Base-by-base conservation (phyloP, 306 rosid species). In the Cicer judaicum region DNA sequence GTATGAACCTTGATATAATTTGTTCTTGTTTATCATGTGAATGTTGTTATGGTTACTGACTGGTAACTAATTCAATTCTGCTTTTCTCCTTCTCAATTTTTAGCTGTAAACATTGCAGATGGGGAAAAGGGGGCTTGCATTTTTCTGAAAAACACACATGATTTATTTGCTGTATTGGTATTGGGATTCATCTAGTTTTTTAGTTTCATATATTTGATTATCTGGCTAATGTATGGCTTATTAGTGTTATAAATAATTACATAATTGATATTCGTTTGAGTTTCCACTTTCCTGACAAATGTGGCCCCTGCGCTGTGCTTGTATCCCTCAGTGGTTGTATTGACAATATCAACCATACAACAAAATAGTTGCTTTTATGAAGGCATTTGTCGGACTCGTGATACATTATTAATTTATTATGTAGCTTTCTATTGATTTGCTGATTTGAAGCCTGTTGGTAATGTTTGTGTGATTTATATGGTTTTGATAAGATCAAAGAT, bases 391-490 rank as follows among this genome's bases (percentile, higher is more conserved):
- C 14, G 7, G 40, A 57, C 41, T 10, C 10, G 7, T 34, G 16
- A 57, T 57, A 29, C 64, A n/a, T 50, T 50, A 50, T 42, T 42
- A 42, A 42, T 54, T 36, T 46, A 16, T 36, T 49, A 13, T 42
- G 10, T 42, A 13, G 34, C 1, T 54, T n/a, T 44, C 24, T 29
- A 7, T 34, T 57, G 60, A 62, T 63, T 5, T 62, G 5, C 40
- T 47, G 54, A 53, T 40, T 56, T 61, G 11, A 68, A 16, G 60
- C 16, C 6, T 55, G 48, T 64, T 19, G 57, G 64, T 41, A 34
- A 49, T 50, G 71, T 21, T 76, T 64, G 60, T 29, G 36, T 68
- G 72, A 70, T 55, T 43, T 76, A 21, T 55, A 46, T 38, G 7
- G 55, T 66, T 57, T 76, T 7, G 53, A 57, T 34, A 64, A 46